Evolutionary conservation across 2,329 filamentous ascomycete genomes (phyloP), one percentile per base, ranked within the genome.

Genomic region (Botryotinia calthae): DNA sequence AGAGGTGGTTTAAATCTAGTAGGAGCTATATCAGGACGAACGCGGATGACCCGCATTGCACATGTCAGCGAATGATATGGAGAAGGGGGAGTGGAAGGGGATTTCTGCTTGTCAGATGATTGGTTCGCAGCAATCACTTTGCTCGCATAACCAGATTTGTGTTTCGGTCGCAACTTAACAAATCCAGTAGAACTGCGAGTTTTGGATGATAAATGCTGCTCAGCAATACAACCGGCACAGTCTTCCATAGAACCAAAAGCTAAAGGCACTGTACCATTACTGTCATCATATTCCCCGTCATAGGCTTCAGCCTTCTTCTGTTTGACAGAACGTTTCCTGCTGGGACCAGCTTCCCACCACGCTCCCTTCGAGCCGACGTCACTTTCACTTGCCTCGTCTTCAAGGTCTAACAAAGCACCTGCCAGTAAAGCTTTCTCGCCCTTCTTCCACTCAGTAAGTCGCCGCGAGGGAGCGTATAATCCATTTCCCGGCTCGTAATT

Each of bases 1-100:
- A 99, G 82, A 4, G 89, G 87, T 34, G 96, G 96, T 77, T 92
- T 92, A 82, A 98, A 99, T 73, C 87, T 87, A 28, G 92, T 93
- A 25, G 88, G 87, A 71, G 76, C 80, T 81, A 78, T 78, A 76
- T 75, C 70, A 76, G 75, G 73, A 71, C 77, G 77, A 74, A 80
- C 76, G 79, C 79, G 79, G 80, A 81, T 79, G 71, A 76, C 75
- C 79, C 81, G 80, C 80, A 78, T 79, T 74, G 76, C 75, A 78
- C 74, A 78, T 71, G 79, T 82, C 77, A 82, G 81, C 78, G 74
- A 78, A 75, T 80, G 78, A 75, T 73, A 56, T 72, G 75, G 76
- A 8, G 56, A 51, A 56, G 56, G 42, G 34, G 64, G 40, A 37
- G 54, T 37, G 59, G 58, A 64, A 51, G 61, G 51, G 54, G 51